Conservation (phyloP, 805 yeast species). For the Kodamaea laetipori region DNA sequence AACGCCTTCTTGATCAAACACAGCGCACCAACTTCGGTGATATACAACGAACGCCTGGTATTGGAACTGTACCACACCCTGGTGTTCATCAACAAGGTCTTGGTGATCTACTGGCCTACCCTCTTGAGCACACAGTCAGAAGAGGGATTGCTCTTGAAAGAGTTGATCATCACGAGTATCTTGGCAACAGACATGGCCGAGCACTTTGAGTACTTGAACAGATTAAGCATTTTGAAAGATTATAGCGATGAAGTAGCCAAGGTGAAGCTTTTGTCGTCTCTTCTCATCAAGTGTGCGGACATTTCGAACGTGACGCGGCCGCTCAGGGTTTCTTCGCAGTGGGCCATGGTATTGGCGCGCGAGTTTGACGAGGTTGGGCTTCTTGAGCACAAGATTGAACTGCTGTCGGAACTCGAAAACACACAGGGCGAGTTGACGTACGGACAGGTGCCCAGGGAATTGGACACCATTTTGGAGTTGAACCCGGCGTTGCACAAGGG, state of each 20-base stretch:
- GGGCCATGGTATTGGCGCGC: constrained; percentile 80
- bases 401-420: constrained; percentile 11
- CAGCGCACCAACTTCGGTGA: constrained; percentile 61
- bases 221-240: constrained; percentile 40
- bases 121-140: constrained; percentile 42
- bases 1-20: constrained; percentile 65
- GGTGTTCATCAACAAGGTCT: constrained; percentile 50
- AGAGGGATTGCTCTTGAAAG: constrained; percentile 22
- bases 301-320: constrained; percentile 91
- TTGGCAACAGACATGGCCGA: constrained; percentile 86
- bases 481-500: constrained; percentile 62
- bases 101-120: constrained; percentile 40
- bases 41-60: constrained; percentile 66
- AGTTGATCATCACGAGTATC: constrained; percentile 38
- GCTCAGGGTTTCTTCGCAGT: constrained; percentile 69
- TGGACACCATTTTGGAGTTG: constrained; percentile 46
- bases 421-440: constrained; percentile 21
- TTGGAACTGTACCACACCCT: constrained; percentile 82
- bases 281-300: constrained; percentile 91
- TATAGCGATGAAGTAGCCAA: constrained; percentile 20
- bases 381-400: constrained; percentile 44
- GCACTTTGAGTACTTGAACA: constrained; percentile 70
- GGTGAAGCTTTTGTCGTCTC: constrained; percentile 54
- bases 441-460: constrained; percentile 39
- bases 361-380: constrained; percentile 72